Percentiles rank a stretch among this genome's conserved stretches.
Conservation (phyloP, 2,329 filamentous ascomycete species). For the Talaromyces islandicus region DNA sequence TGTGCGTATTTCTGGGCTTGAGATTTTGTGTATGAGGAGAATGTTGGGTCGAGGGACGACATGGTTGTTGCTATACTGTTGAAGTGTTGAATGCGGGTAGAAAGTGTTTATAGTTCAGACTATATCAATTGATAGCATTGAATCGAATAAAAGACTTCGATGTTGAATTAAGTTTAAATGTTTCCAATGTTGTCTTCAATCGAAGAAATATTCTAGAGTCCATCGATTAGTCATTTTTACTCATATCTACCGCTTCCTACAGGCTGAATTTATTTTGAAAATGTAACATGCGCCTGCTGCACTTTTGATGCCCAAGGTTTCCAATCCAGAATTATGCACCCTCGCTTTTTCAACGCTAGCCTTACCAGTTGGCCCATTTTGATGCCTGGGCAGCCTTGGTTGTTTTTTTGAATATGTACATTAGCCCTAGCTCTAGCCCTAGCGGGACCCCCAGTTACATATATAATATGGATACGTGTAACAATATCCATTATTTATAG, state of each 20-base stretch:
- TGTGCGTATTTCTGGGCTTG: conserved; percentile 33
- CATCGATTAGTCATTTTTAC: neutral
- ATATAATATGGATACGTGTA: no score
- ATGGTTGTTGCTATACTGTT: neutral
- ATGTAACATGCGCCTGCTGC: neutral
- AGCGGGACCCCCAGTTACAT: neutral
- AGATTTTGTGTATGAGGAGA: conserved; percentile 16
- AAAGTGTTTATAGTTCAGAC: neutral
- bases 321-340: neutral
- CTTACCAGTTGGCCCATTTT: neutral
- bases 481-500: no score
- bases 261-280: neutral
- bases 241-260: neutral
- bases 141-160: no score
- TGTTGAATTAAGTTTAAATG: neutral
- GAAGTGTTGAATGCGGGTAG: no score
- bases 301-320: neutral
- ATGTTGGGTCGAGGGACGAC: conserved; percentile 15
- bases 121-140: no score
- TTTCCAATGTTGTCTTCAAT: neutral
- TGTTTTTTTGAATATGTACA: no score
- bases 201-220: neutral
- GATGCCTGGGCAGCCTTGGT: neutral
- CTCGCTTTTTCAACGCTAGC: neutral
- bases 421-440: neutral